Evolutionary conservation across 345 rosid species (phyloP), one percentile per base, ranked within the genome.

Genomic region (Moricandia moricandioides): DNA sequence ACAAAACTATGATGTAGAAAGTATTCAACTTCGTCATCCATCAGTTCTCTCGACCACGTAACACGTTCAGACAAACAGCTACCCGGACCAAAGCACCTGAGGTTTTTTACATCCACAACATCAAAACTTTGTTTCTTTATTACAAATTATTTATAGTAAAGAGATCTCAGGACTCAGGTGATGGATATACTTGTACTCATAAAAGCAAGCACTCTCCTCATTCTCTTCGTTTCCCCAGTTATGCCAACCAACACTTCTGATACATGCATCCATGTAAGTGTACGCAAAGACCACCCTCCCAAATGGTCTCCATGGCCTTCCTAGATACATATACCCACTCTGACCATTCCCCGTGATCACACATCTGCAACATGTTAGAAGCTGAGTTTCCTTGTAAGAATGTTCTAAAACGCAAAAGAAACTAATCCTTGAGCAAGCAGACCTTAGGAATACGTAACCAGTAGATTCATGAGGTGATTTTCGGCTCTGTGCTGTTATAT

Each of bases 301-400:
- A 26, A 95, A 91, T 40, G 97, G 99, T 81, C 98, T 97, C 99
- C 97, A 92, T 66, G 99, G 99, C 17, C 99, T 87, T 77, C 98
- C 99, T 1, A 92, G 98, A 83, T 88, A 72, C 51, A 65, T 49
- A 72, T 89, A 90, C 68, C 86, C 85, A 52, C 70, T 74, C 55
- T 83, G 84, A 70, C 98, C 96, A 79, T 85, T 89, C 9, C 99
- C 99, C 1, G 97, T 88, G 70, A 95, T 88, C 73, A 89, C 91
- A 78, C 98, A 95, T 75, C 98, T 95, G 85, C 86, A 79, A 57
- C 11, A 21, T 39, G 61, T 55, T 45, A 34, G 31, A 61, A 58
- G 14, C 3, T 43, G 12, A 65, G 57, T 51, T 63, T 69, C 29
- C 57, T 12, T 16, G 8, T 14, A 18, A 8, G 5, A 57, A 39